Evolutionary conservation across 2,329 filamentous ascomycete species (phyloP).

Genomic region (Tolypocladium paradoxum): DNA sequence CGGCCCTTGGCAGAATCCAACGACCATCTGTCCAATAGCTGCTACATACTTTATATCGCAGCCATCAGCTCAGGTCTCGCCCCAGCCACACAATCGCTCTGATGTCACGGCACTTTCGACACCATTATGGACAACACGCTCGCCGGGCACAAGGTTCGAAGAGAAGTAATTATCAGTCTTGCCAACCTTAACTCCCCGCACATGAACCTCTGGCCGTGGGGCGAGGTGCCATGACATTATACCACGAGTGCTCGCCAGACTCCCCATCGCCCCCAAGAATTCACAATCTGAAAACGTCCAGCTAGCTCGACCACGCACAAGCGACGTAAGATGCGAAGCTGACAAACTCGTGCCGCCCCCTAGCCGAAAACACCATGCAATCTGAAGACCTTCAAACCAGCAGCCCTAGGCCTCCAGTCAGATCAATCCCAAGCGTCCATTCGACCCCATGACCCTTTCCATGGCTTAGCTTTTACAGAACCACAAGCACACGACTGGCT

Average conservation of each 20-base stretch:
- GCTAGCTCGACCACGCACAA: neutral
- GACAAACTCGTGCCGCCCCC: neutral
- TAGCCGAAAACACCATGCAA: neutral
- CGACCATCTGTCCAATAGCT: neutral
- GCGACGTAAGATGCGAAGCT: neutral
- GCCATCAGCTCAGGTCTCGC: neutral
- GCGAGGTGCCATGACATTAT: neutral
- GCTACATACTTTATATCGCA: neutral
- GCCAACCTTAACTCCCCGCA: neutral
- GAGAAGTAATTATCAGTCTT: neutral
- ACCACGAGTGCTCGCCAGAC: neutral
- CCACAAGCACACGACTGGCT: conserved; percentile 50
- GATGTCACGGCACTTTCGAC: neutral
- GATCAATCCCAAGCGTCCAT: neutral
- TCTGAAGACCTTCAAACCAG: neutral
- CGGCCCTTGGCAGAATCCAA: neutral
- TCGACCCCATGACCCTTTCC: neutral
- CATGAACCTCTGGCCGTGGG: neutral
- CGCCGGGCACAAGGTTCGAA: neutral
- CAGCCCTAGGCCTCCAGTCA: neutral
- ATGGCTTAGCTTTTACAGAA: conserved; percentile 37
- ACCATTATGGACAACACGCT: neutral
- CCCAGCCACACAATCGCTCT: neutral
- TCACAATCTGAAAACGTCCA: neutral
- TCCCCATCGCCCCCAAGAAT: neutral